Base-by-base conservation (phyloP, 495 filamentous ascomycete species). In the Hyaloscypha hepaticicola region DNA sequence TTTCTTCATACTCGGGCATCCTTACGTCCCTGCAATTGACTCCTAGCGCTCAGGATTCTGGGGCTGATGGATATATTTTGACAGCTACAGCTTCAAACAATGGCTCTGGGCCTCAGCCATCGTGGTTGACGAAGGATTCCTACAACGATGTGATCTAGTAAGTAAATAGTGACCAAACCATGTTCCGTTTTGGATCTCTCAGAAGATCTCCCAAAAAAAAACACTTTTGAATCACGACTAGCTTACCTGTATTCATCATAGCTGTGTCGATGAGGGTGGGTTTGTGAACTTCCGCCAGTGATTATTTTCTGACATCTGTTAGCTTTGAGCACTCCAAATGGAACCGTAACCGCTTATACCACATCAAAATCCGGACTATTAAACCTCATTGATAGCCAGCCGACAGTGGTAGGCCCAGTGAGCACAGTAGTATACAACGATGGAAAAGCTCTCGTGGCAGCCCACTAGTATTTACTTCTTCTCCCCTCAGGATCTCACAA, bases 1-100 rank as follows among this genome's bases (percentile, higher is more conserved):
- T 82, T 63, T 79, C 84, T 14, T 86, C 86, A 26, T 89, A 89
- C 78, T 76, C 76, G 59, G 85, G 86, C 52, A 79, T 75, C 33
- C 73, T 88, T 67, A 84, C 84, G 63, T 80, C 81, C 16, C 77
- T 88, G 24, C 72, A 77, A 52, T 78, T 87, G 50, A 73, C 69
- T 51, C 59, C 64, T 48, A 58, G 62, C 16, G 34, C 65, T 38
- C 65, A 65, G 45, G 68, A 66, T 49, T 16, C 38, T 45, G 38
- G 38, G 4, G 19, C 19, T 45, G 38, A 16, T 16, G 55, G 60
- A 56, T 70, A 70, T 63, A 70, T 68, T 61, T 71, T 82, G 55
- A 69, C 67, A 59, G 65, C 65, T 26, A 61, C 80, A 49, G 74
- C 80, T 38, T 72, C 75, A 24, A 75, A 79, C 29, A 73, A 78